These are phyloP conservation scores for Zygnema circumcarinatum DNA, from an alignment of 139 green algal genomes.

Conservation along the genomic window DNA sequence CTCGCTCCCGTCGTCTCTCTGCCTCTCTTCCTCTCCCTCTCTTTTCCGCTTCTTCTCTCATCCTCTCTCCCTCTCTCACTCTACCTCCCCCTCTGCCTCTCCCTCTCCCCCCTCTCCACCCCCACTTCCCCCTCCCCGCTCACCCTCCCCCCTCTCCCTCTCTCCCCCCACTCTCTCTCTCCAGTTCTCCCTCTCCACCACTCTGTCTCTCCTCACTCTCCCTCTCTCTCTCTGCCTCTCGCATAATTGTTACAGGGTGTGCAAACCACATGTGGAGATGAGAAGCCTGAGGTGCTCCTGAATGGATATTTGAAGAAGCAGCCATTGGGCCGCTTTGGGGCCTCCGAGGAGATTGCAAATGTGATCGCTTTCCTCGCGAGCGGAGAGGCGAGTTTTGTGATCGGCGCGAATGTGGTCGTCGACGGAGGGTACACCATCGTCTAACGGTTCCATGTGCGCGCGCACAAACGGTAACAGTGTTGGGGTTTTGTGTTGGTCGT, in stretches of 20 bases:
- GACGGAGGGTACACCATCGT: conserved; percentile 52
- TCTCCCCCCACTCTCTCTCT: conserved; percentile 22
- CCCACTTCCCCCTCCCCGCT: too few relatives aligned
- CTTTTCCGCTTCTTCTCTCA: neutral
- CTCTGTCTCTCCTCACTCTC: conserved; percentile 11
- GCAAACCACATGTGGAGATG: conserved; percentile 28
- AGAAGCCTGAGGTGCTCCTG: conserved; percentile 40
- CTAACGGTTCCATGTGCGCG: too few relatives aligned
- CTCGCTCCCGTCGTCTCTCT: too few relatives aligned
- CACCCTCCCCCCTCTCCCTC: too few relatives aligned
- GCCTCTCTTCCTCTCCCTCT: neutral
- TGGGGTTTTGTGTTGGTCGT: too few relatives aligned
- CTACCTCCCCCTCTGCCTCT: too few relatives aligned
- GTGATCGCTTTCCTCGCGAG: conserved; percentile 57
- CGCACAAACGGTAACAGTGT: too few relatives aligned
- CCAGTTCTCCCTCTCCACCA: neutral
- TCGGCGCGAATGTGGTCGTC: conserved; percentile 55
- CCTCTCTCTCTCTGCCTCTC: conserved; percentile 7
- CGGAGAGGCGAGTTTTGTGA: conserved; percentile 56
- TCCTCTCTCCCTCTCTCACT: conserved; percentile 3
- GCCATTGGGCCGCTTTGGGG: conserved; percentile 42
- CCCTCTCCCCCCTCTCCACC: too few relatives aligned
- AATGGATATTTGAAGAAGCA: conserved; percentile 38
- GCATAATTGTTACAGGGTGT: conserved; percentile 17
- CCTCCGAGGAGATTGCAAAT: conserved; percentile 57